Conservation (phyloP, 2,329 filamentous ascomycete genomes). For the Bipolaris bicolor region DNA sequence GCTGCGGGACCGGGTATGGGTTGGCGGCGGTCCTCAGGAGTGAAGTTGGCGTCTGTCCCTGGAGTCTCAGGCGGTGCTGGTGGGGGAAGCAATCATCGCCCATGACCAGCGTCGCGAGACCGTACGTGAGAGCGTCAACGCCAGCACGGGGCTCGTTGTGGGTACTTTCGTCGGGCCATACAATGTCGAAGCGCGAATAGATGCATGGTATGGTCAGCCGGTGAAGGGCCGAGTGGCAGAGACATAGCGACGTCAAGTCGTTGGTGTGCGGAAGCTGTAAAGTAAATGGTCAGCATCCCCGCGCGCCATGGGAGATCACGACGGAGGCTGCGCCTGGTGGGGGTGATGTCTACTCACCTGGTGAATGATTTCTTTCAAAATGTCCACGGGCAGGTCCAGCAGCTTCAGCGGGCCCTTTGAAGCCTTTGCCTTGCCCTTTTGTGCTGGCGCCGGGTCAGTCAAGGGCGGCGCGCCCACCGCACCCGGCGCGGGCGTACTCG, state of each 20-base stretch:
- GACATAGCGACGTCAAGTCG: conserved; percentile 77
- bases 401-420: conserved; percentile 65
- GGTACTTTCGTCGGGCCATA: conserved; percentile 77
- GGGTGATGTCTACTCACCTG: conserved; percentile 60
- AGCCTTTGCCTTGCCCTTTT: conserved; percentile 58
- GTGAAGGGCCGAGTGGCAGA: conserved; percentile 80
- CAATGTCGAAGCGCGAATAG: conserved; percentile 85
- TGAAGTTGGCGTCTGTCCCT: conserved; percentile 14
- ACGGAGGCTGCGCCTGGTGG: conserved; percentile 1
- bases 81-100: conserved; percentile 68
- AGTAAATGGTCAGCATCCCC: conserved; percentile 21
- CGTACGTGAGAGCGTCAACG: conserved; percentile 83
- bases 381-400: conserved; percentile 77
- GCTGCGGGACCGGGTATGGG: conserved; percentile 47
- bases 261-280: conserved; percentile 77
- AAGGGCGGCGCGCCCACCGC: conserved; percentile 12
- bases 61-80: conserved; percentile 44
- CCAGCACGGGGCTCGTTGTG: conserved; percentile 70
- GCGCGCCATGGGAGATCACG: not conserved
- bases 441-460: conserved; percentile 48
- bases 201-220: conserved; percentile 76
- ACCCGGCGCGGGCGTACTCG: conserved; percentile 15
- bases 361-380: conserved; percentile 78
- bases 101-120: conserved; percentile 78
- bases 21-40: conserved; percentile 22